Percentiles rank a stretch among this genome's conserved stretches.
phyloP scores from a whole-genome alignment of 345 rosid species.

The Populus tremula region DNA sequence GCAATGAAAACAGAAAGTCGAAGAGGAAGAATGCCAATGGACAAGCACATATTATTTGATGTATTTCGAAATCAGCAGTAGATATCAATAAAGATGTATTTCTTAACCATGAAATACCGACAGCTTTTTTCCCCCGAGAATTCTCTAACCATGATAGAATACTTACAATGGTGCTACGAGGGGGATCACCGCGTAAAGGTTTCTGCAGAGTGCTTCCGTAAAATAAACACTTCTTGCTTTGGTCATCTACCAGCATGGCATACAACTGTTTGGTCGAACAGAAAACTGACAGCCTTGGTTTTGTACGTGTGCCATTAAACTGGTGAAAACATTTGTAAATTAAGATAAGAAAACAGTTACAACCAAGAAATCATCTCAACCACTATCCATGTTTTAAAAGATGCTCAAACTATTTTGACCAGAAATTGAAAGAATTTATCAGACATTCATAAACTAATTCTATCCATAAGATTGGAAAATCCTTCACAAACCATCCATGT shows the following conservation, averaged over 20 bases:
- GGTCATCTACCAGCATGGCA: constrained; percentile 85
- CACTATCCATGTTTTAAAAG: too few relatives aligned
- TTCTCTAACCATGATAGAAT: neutral
- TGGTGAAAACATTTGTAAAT: constrained; percentile 13
- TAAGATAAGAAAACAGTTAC: neutral
- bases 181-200: constrained; percentile 57
- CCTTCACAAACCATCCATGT: too few relatives aligned
- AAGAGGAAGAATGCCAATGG: neutral
- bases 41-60: neutral
- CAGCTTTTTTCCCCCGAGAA: neutral
- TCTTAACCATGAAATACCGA: too few relatives aligned
- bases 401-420: too few relatives aligned
- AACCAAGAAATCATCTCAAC: too few relatives aligned
- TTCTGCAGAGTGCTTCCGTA: constrained; percentile 84
- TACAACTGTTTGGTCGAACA: constrained; percentile 84
- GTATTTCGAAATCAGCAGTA: too few relatives aligned
- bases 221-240: constrained; percentile 71
- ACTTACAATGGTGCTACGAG: constrained; percentile 60
- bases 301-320: constrained; percentile 65
- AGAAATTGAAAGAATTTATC: too few relatives aligned
- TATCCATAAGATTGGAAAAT: too few relatives aligned
- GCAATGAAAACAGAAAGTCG: neutral
- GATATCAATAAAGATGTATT: too few relatives aligned
- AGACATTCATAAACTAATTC: too few relatives aligned
- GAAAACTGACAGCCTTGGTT: constrained; percentile 86